phyloP scores from a whole-genome alignment of 148 eudicot genomes.

The Arctostaphylos glauca region DNA sequence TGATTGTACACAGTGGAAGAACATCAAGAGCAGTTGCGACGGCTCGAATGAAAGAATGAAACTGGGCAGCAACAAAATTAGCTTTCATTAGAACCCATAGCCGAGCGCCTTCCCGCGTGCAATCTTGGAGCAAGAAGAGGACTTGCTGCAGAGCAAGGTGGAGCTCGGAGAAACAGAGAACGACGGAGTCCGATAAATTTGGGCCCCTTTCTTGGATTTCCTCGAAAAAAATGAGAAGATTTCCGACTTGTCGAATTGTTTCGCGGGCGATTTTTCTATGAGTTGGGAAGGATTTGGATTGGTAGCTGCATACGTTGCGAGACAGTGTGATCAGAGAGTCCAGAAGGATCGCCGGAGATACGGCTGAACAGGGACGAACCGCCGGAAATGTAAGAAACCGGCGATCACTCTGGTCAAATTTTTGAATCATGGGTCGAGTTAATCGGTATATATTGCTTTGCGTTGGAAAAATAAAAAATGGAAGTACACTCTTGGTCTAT shows the following conservation, averaged over 20 bases:
- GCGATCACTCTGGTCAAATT: conserved; percentile 47
- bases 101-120: conserved; percentile 49
- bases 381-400: conserved; percentile 67
- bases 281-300: conserved; percentile 35
- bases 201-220: conserved; percentile 38
- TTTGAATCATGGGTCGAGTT: conserved; percentile 42
- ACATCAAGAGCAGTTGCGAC: conserved; percentile 59
- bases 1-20: conserved; percentile 33
- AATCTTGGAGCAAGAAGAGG: conserved; percentile 55
- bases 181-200: conserved; percentile 20
- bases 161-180: conserved; percentile 61
- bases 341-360: conserved; percentile 52
- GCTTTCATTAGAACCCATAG: conserved; percentile 55
- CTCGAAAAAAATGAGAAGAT: conserved; percentile 57
- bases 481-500: neutral
- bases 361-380: conserved; percentile 65
- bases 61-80: conserved; percentile 38
- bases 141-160: conserved; percentile 65
- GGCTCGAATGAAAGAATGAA: conserved; percentile 30
- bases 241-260: conserved; percentile 47
- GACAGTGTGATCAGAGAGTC: conserved; percentile 50
- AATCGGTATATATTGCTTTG: neutral
- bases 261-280: conserved; percentile 53
- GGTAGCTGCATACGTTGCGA: conserved; percentile 33
- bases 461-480: neutral